Evolutionary conservation across 352 stramenopile genomes (phyloP), one percentile per base, ranked within the genome.

Genomic region (Blastocystis sp.): DNA sequence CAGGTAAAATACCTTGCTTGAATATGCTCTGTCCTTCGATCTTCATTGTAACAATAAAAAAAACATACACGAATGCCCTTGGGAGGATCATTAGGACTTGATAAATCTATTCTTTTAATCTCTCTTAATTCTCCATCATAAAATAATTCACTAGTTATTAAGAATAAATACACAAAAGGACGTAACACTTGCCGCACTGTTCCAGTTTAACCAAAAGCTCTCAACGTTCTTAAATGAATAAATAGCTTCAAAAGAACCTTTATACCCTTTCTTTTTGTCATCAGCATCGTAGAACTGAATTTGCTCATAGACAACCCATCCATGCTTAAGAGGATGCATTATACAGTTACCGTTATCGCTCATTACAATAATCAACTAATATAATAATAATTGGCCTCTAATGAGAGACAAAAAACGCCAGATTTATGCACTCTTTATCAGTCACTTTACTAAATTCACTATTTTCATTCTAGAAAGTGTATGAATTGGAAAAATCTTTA

Each of bases 1-100:
- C 92, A 29, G 94, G 94, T 37, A 92, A 90, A 88, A 97, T 95
- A 56, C 94, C 94, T 20, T 95, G 93, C 82, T 95, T 95, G 91
- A 97, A 97, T 43, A 97, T 87, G 70, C 87, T 91, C 23, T 90
- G 90, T 50, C 90, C 90, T 39, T 91, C 87, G 39, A 91, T 90
- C 69, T 91, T 69, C 29, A 23, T 3, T 55, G 41, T 55, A 43
- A 80, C 18, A 23, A 66, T 50, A 13, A 0, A 34, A 73, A 9
- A 23, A 15, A 18, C 2, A 20, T 50, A 84, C 73, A 45, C 55
- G 64, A 45, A 84, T 84, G 47, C 68, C 73, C n/a, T 66, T 66
- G n/a, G 73, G 73, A 34, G 0, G 59, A 64, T 84, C 50, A 18
- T 66, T 53, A 18, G 73, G 47, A n/a, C 34, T 69, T 13, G 43